A percentile compares a stretch with the other conserved stretches of the same genome.
These are phyloP conservation scores for Colletotrichum godetiae DNA, from an alignment of 2,329 filamentous ascomycete species.

Conservation along the genomic window DNA sequence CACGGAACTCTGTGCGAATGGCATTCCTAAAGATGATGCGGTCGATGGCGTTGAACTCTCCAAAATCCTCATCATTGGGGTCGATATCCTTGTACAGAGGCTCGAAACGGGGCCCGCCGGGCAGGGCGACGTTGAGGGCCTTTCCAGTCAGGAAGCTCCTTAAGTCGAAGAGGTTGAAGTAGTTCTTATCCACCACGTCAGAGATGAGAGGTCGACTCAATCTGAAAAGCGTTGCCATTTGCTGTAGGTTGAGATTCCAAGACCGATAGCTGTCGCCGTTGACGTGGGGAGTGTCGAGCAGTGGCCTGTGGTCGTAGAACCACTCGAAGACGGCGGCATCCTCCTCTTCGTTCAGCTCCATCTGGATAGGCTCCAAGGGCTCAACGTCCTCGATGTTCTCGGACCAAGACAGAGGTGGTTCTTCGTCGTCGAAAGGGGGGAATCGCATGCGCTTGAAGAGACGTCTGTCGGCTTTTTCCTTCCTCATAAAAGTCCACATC, in stretches of 20 bases:
- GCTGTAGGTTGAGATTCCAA: conserved; percentile 92
- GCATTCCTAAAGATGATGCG: conserved; percentile 98
- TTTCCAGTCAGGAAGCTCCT: conserved; percentile 97
- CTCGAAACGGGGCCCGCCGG: conserved; percentile 96
- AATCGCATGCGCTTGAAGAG: conserved; percentile 99
- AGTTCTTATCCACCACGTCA: conserved; percentile 94
- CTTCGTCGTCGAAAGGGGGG: conserved; percentile 97
- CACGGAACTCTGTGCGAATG: conserved; percentile 94
- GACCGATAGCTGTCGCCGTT: conserved; percentile 97
- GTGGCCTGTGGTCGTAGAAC: conserved; percentile 95
- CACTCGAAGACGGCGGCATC: conserved; percentile 93
- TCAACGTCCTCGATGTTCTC: conserved; percentile 99
- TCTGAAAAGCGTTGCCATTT: conserved; percentile 96
- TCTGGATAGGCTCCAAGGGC: conserved; percentile 95
- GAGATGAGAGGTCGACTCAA: conserved; percentile 91
- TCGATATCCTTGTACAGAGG: conserved; percentile 98
- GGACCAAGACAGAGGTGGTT: conserved; percentile 96
- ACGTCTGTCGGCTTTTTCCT: conserved; percentile 94
- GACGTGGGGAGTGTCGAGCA: conserved; percentile 91
- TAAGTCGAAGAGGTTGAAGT: conserved; percentile 96
- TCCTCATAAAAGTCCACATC: conserved; percentile 99
- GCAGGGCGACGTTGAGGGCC: conserved; percentile 95
- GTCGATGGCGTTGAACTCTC: conserved; percentile 99
- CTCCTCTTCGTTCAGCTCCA: conserved; percentile 96
- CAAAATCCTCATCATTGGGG: conserved; percentile 98